Evolutionary conservation across 1,284 basidiomycete species (phyloP), one percentile per base, ranked within the genome.

Genomic region (Fomitopsis pinicola): DNA sequence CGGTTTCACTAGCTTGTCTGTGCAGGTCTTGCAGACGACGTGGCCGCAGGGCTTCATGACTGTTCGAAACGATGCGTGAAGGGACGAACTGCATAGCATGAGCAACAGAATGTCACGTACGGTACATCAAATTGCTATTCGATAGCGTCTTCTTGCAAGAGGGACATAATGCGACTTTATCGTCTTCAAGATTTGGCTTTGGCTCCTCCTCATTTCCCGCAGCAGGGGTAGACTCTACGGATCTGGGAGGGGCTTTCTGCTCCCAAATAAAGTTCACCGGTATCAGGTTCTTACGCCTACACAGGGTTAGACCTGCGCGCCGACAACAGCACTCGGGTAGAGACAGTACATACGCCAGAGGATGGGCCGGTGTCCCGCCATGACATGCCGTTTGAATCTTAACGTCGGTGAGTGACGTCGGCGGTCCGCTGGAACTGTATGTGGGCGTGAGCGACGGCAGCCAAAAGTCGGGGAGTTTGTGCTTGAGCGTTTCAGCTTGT

Each of bases 381-480:
- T 89, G 84, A 76, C 95, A 98, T 63, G 91, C 85, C 7, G 93
- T 94, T 72, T 93, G 90, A 44, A 94, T 76, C 75, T 95, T 95
- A 57, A 94, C 84, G 68, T 93, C 90, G 66, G 85, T 83, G 40
- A 95, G 75, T 5, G 78, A 89, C 65, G 70, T 83, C 62, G 79
- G 92, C 9, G 84, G 86, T 0, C 88, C 87, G 33, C 67, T 79
- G 5, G 83, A 83, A 0, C 84, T 76, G 68, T 89, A 89, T 2
- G 90, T 91, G 0, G 95, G 95, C 0, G 95, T 94, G 40, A 97
- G 76, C 0, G 87, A 92, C 19, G 92, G 95, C 50, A 97, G 80
- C 95, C 95, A 98, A 72, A 97, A 98, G 67, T 96, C 94, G 0
- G 95, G 94, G 7, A 98, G 82, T 73, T 97, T 97, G 61, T 86